Base-by-base conservation (phyloP, 129 eudicot genomes). In the Oenanthe sinensis region DNA sequence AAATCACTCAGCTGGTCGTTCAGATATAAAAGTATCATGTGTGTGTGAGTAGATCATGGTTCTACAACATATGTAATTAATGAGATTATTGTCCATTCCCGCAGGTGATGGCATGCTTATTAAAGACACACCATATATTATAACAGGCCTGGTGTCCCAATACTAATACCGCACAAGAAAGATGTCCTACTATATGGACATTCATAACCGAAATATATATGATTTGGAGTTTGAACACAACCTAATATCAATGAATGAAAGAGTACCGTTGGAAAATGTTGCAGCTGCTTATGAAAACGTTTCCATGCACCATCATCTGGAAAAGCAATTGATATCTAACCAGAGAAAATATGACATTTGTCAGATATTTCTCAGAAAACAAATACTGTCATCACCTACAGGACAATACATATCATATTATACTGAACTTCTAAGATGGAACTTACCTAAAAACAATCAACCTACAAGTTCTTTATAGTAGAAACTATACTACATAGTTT, bases 241-340 rank as follows among this genome's bases (percentile, higher is more conserved):
- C 19, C 26, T 24, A 43, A 9, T 80, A 60, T 24, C 30, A 60
- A 75, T 48, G 70, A n/a, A 28, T n/a, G 49, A 37, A 54, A 69
- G 16, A 40, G 46, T 94, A 95, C 99, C 99, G 84, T 81, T 15
- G 99, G 99, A 45, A 95, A 95, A 84, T 95, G 99, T 79, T 95
- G 99, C 74, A 95, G 94, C 89, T 91, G 97, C 83, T 92, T 95
- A 89, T 95, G 94, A 82, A 95, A 95, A 71, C 99, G 87, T 87
- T 95, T 95, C 99, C 99, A 95, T 72, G 99, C 96, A 86, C 99
- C 99, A 81, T 95, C 99, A 84, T 95, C 99, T 11, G 99, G 99
- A 86, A 95, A 95, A 79, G 99, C 99, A 76, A 95, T 85, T 39
- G 97, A 86, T 88, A 95, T 92, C 99, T 93, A 80, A 55, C 74